Evolutionary conservation across 2,329 filamentous ascomycete species (phyloP).

Genomic region (Coniochaeta hoffmannii): DNA sequence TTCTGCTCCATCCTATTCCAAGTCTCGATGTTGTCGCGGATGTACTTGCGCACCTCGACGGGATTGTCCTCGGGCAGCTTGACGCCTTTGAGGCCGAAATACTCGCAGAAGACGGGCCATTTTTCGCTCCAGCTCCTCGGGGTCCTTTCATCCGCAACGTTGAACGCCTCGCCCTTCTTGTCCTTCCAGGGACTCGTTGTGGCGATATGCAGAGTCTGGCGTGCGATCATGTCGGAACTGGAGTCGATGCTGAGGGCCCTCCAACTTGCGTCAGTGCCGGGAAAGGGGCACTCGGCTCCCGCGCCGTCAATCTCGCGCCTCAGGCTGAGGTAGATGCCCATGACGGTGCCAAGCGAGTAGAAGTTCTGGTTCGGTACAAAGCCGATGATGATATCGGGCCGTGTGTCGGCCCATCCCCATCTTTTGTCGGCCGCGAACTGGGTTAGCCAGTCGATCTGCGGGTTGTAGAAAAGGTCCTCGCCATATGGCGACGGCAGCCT

Average conservation of each 20-base stretch:
- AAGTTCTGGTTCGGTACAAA: slow-evolving; percentile 32
- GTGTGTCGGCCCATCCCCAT: slow-evolving; percentile 32
- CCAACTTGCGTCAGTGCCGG: slow-evolving; percentile 28
- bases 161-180: slow-evolving; percentile 16
- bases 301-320: slow-evolving; percentile 27
- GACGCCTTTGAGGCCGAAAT: slow-evolving; percentile 17
- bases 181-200: slow-evolving; percentile 7
- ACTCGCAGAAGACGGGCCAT: slow-evolving; percentile 16
- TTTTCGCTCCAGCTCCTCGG: slow-evolving; percentile 15
- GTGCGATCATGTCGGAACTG: slow-evolving; percentile 28
- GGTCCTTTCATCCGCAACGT: slow-evolving; percentile 14
- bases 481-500: slow-evolving; percentile 24
- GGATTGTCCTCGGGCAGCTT: slow-evolving; percentile 17
- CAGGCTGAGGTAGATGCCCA: slow-evolving; percentile 29
- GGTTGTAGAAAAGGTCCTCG: slow-evolving; percentile 30
- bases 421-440: slow-evolving; percentile 25
- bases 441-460: slow-evolving; percentile 29
- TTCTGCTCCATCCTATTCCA: slow-evolving; percentile 25
- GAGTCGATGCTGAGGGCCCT: slow-evolving; percentile 28
- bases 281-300: slow-evolving; percentile 28
- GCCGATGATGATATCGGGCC: slow-evolving; percentile 32
- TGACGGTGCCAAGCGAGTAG: slow-evolving; percentile 26
- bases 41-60: slow-evolving; percentile 24
- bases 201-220: slow-evolving; percentile 15
- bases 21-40: slow-evolving; percentile 20